These are phyloP conservation scores for Cladosporium sp. DNA, from an alignment of 2,329 filamentous ascomycete genomes.

Conservation along the genomic window DNA sequence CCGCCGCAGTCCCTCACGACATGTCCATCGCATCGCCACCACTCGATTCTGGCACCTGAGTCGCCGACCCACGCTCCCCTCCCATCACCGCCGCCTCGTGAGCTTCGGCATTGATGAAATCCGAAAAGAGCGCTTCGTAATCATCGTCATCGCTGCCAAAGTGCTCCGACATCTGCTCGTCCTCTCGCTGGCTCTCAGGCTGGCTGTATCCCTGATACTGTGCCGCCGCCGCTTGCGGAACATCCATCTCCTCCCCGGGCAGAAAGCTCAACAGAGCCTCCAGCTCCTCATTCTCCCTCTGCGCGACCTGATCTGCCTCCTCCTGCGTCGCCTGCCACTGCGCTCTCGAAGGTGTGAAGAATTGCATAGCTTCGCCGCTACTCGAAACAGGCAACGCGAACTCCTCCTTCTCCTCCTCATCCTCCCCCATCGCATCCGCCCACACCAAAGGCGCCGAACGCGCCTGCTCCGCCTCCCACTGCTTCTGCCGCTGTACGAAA, in stretches of 20 bases:
- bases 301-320: constrained; percentile 38
- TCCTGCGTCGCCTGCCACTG: constrained; percentile 23
- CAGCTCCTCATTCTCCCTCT: constrained; percentile 42
- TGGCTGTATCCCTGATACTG: constrained; percentile 13
- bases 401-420: constrained; percentile 22
- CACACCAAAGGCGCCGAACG: constrained; percentile 40
- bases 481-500: constrained; percentile 39
- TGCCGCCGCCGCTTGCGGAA: background rate
- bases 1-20: constrained; percentile 15
- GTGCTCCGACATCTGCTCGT: constrained; percentile 19
- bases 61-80: background rate
- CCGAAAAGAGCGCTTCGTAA: constrained; percentile 61
- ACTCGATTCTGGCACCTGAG: constrained; percentile 12
- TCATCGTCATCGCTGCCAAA: constrained; percentile 56
- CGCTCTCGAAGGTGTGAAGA: constrained; percentile 10
- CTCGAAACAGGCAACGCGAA: constrained; percentile 16
- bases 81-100: background rate
- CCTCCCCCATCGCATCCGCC: constrained; percentile 20
- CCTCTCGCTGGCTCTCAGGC: constrained; percentile 27
- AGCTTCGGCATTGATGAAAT: constrained; percentile 43
- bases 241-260: constrained; percentile 25
- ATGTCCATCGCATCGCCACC: constrained; percentile 9
- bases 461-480: constrained; percentile 43
- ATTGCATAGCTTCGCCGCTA: constrained; percentile 15
- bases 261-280: constrained; percentile 43